A percentile compares a stretch with the other conserved stretches of the same genome.
Conservation (phyloP, 495 filamentous ascomycete genomes). For the Lepidopterella palustris region DNA sequence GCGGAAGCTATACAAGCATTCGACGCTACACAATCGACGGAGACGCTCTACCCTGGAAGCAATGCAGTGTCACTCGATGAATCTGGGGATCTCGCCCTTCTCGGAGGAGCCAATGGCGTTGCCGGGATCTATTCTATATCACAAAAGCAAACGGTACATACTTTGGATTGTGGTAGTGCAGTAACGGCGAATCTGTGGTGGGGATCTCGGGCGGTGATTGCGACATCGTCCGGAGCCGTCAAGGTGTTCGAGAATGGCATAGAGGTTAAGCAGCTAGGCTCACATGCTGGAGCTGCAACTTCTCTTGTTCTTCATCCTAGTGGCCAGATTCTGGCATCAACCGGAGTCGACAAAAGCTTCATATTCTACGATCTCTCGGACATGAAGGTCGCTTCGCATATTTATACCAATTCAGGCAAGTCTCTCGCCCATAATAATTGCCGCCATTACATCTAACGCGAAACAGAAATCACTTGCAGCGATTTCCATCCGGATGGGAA, state of each 20-base stretch:
- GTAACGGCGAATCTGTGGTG: slow-evolving; percentile 79
- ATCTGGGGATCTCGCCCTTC: slow-evolving; percentile 60
- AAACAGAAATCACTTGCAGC: slow-evolving; percentile 64
- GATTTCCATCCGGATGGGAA: slow-evolving; percentile 95
- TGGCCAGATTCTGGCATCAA: slow-evolving; percentile 76
- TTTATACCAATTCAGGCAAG: slow-evolving; percentile 79
- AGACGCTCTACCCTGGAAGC: slow-evolving; percentile 57
- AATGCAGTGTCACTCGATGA: slow-evolving; percentile 61
- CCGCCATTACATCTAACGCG: slow-evolving; percentile 24
- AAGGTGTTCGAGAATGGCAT: slow-evolving; percentile 64
- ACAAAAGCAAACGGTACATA: slow-evolving; percentile 60
- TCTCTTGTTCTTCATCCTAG: slow-evolving; percentile 77
- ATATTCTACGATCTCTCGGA: slow-evolving; percentile 77
- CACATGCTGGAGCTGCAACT: slow-evolving; percentile 75
- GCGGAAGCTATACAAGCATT: slow-evolving; percentile 65
- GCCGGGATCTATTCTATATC: slow-evolving; percentile 74
- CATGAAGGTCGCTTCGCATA: slow-evolving; percentile 60
- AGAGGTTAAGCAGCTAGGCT: slow-evolving; percentile 57
- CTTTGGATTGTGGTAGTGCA: slow-evolving; percentile 58
- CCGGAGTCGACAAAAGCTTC: slow-evolving; percentile 89
- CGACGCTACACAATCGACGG: slow-evolving; percentile 52
- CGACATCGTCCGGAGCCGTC: slow-evolving; percentile 68
- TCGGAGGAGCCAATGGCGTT: slow-evolving; percentile 71
- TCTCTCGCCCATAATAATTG: slow-evolving; percentile 13
- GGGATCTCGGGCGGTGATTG: slow-evolving; percentile 61